These are phyloP conservation scores for Astragalus membranaceus DNA, from an alignment of 306 rosid species.

Conservation along the genomic window DNA sequence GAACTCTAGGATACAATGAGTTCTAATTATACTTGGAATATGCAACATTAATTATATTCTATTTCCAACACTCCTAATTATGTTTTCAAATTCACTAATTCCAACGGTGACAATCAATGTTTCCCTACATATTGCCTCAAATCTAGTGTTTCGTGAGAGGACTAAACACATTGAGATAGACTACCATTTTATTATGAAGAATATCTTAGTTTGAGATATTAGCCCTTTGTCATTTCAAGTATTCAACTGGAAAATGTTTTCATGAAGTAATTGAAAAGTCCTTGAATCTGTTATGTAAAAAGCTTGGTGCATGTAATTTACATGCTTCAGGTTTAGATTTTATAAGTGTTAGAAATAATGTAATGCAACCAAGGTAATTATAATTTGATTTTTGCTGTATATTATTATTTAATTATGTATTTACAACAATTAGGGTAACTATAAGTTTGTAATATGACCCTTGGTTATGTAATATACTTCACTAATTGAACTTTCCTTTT, in stretches of 20 bases:
- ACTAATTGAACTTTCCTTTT: constrained; percentile 6
- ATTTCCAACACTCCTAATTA: too few species aligned
- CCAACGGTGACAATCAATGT: background rate
- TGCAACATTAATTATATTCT: too few species aligned
- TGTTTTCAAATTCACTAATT: too few species aligned
- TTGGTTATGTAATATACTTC: background rate
- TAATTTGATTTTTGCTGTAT: background rate
- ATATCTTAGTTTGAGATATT: background rate
- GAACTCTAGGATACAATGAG: too few species aligned
- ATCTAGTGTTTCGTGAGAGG: background rate
- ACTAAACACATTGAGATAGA: background rate
- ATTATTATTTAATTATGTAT: background rate
- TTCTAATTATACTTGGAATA: too few species aligned
- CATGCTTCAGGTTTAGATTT: background rate
- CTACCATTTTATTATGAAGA: background rate
- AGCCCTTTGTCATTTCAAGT: background rate
- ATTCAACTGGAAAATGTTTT: background rate
- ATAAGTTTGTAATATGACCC: background rate
- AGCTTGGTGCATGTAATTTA: background rate
- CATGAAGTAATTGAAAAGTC: background rate
- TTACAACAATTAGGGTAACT: background rate
- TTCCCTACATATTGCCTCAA: background rate
- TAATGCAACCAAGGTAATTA: background rate
- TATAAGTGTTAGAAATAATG: background rate
- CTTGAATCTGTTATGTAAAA: background rate